These are phyloP conservation scores for Phytophthora vignae DNA, from an alignment of 352 stramenopile genomes.

Conservation along the genomic window DNA sequence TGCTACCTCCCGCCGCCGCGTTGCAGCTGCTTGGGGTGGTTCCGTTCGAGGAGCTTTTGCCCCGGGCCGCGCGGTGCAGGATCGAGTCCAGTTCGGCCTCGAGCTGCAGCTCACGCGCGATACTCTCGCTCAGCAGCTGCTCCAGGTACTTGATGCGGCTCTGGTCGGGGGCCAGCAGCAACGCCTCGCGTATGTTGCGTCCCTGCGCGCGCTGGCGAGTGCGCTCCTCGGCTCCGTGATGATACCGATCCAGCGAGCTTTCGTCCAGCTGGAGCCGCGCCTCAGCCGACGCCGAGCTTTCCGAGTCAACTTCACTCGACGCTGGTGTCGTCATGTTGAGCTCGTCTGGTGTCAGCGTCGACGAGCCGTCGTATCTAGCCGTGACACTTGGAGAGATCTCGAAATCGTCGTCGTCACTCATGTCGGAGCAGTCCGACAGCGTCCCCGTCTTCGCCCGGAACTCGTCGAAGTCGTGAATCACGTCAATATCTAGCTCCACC, in stretches of 20 bases:
- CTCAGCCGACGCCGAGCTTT: constrained; percentile 24
- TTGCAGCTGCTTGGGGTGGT: constrained; percentile 5
- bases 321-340: constrained; percentile 40
- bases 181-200: constrained; percentile 79
- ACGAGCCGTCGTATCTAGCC: constrained; percentile 45
- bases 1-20: constrained; percentile 7
- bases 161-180: constrained; percentile 79
- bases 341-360: constrained; percentile 37
- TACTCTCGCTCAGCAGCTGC: constrained; percentile 83
- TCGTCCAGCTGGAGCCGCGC: constrained; percentile 49
- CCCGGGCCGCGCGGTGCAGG: constrained; percentile 45
- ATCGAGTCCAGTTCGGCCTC: constrained; percentile 82
- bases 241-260: constrained; percentile 61
- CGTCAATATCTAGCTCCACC: constrained; percentile 78
- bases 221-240: constrained; percentile 70
- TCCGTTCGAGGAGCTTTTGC: constrained; percentile 14
- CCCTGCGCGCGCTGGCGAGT: constrained; percentile 81
- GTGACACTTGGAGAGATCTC: constrained; percentile 45
- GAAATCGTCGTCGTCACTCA: constrained; percentile 84
- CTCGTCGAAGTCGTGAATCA: constrained; percentile 86
- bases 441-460: constrained; percentile 57
- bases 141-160: constrained; percentile 91
- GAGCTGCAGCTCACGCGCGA: constrained; percentile 85
- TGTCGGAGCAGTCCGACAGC: constrained; percentile 82
- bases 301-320: constrained; percentile 40